phyloP scores from a whole-genome alignment of 495 filamentous ascomycete genomes.

The Articulospora tetracladia region DNA sequence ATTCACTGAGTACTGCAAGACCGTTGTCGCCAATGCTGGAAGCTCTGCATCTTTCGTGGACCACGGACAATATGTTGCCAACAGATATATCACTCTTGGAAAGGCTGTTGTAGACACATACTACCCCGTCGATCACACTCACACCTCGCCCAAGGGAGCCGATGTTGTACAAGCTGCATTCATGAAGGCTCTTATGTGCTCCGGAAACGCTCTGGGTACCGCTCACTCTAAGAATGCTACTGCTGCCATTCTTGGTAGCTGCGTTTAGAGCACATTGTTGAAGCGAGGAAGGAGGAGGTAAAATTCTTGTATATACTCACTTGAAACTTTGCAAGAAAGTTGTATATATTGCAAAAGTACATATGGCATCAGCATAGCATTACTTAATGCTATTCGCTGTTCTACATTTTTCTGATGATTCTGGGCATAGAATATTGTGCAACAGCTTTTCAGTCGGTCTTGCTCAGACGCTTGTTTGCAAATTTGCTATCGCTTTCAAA shows the following conservation, averaged over 20 bases:
- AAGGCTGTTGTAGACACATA: conserved; percentile 41
- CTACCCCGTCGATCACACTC: conserved; percentile 62
- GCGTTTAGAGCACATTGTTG: conserved; percentile 8
- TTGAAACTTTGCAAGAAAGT: not conserved
- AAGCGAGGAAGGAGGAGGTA: not conserved
- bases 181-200: conserved; percentile 53
- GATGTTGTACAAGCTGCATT: conserved; percentile 57
- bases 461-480: too few species aligned
- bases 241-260: conserved; percentile 17
- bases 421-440: too few species aligned
- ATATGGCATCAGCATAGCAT: not conserved
- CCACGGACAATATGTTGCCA: conserved; percentile 53
- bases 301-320: conserved; percentile 3
- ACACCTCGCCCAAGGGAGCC: conserved; percentile 57
- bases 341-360: not conserved
- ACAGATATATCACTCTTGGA: conserved; percentile 45
- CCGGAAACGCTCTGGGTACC: conserved; percentile 24
- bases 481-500: too few species aligned
- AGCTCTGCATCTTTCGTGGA: conserved; percentile 53
- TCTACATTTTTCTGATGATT: not conserved
- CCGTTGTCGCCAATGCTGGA: conserved; percentile 40
- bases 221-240: conserved; percentile 22
- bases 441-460: too few species aligned
- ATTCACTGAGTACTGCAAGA: conserved; percentile 55
- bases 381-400: not conserved